Conservation (phyloP, 495 filamentous ascomycete species). For the Penicillium canariense region DNA sequence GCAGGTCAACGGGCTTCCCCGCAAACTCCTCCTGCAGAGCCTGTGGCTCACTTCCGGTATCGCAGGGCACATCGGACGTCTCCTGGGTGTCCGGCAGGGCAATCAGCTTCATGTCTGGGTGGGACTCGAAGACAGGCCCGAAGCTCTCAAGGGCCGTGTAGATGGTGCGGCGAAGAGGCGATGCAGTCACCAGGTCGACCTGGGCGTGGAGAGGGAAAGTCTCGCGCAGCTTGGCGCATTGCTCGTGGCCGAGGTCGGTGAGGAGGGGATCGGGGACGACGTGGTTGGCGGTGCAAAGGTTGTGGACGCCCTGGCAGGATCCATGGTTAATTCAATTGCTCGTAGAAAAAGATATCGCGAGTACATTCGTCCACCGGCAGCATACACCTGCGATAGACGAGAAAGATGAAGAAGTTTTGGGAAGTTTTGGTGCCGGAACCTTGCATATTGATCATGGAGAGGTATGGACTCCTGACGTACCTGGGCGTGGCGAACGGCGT, state of each 20-base stretch:
- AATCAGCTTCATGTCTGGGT: conserved; percentile 54
- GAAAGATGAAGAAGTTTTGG: neutral
- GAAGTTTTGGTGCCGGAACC: neutral
- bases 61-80: conserved; percentile 71
- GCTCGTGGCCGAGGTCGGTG: conserved; percentile 69
- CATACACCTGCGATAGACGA: neutral
- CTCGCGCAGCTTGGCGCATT: conserved; percentile 64
- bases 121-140: conserved; percentile 46
- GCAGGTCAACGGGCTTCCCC: conserved; percentile 60
- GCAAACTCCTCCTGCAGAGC: conserved; percentile 63
- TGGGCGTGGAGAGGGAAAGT: conserved; percentile 62
- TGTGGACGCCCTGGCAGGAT: conserved; percentile 69
- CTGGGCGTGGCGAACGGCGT: conserved; percentile 55
- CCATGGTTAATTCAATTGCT: conserved; percentile 7
- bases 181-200: conserved; percentile 73
- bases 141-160: conserved; percentile 78
- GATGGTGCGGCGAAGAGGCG: conserved; percentile 80
- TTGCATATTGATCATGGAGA: neutral
- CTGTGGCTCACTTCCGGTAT: conserved; percentile 62
- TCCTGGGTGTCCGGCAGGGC: conserved; percentile 83
- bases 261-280: conserved; percentile 72
- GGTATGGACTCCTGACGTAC: conserved; percentile 26
- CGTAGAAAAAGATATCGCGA: neutral
- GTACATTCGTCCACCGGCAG: neutral
- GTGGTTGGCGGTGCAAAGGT: conserved; percentile 71